Base-by-base conservation (phyloP, 257 asterid species). In the Ilex asprella region DNA sequence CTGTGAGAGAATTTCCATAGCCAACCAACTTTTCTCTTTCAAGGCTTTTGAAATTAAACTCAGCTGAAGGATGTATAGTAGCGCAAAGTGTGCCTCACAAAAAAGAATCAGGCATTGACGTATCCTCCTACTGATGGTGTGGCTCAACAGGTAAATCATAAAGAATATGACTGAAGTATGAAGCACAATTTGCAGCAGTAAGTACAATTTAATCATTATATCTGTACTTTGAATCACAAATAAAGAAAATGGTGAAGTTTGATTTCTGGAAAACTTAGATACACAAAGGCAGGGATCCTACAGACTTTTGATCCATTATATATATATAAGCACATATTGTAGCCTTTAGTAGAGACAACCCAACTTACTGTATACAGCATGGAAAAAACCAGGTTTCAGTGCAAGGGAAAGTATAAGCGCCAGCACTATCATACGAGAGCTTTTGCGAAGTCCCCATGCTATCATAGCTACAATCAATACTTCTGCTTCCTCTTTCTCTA, bases 361-460 rank as follows among this genome's bases (percentile, higher is more conserved):
- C 53, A 43, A 77, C 99, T 52, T 87, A 93, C 99, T 80, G 78
- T 93, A 93, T 56, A 87, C 73, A 70, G 97, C 97, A 79, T 89
- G 97, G 79, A 84, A 67, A 74, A 89, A 76, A 73, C 99, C 99
- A 68, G 99, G 96, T 75, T 82, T 93, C 65, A 81, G 82, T 57
- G 99, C 97, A 63, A 93, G 85, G 39, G 85, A 80, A 82, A 93
- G 89, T 71, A 89, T 89, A 72, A 87, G 86, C 74, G 86, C 71
- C 73, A 89, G 81, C 89, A 87, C 82, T 56, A 93, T 85, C 52
- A 96, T 84, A 50, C 95, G 95, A 78, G 99, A 89, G 75, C 91
- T 85, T 84, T 93, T 93, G 30, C 95, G 88, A 67, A 93, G 76
- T 43, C 96, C 99, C 99, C 99, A 93, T 67, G 97, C 97, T 73